phyloP scores from a whole-genome alignment of 169 alveolate genomes.

The Cryptosporidium sp. region DNA sequence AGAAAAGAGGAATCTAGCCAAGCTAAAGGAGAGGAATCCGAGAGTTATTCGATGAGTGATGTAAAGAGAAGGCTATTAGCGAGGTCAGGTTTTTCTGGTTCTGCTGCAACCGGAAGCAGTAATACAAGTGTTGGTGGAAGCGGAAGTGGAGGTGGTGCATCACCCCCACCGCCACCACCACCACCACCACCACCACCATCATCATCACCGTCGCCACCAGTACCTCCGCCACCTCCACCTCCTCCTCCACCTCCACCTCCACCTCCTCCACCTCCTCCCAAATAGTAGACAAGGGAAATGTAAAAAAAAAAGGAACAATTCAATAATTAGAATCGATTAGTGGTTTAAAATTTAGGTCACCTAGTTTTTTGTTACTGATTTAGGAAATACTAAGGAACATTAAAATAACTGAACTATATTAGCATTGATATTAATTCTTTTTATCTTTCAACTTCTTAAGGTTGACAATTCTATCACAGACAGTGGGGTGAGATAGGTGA shows the following conservation, averaged over 20 bases:
- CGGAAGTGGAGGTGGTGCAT: too few species aligned
- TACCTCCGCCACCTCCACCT: constrained; percentile 29
- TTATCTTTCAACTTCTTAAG: constrained; percentile 8
- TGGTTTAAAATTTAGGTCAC: neutral
- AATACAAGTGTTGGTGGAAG: too few species aligned
- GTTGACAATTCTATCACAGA: constrained; percentile 35
- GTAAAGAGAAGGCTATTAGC: too few species aligned
- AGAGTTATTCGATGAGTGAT: too few species aligned
- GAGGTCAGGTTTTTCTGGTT: too few species aligned
- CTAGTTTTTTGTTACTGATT: neutral
- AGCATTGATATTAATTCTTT: neutral
- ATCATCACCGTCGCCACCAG: neutral
- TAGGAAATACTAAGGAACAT: neutral
- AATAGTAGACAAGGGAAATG: neutral
- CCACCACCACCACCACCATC: neutral
- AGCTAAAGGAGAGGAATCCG: too few species aligned
- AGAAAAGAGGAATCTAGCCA: too few species aligned
- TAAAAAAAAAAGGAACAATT: neutral
- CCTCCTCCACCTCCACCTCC: constrained; percentile 18
- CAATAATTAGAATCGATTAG: neutral
- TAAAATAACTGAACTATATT: neutral
- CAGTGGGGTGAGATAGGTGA: constrained; percentile 53
- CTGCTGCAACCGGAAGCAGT: too few species aligned
- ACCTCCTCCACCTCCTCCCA: neutral
- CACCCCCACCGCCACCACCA: neutral